A percentile compares a stretch with the other conserved stretches of the same genome.
These are phyloP conservation scores for Aurantiochytrium sp. DNA, from an alignment of 108 stramenopile species.

Conservation along the genomic window DNA sequence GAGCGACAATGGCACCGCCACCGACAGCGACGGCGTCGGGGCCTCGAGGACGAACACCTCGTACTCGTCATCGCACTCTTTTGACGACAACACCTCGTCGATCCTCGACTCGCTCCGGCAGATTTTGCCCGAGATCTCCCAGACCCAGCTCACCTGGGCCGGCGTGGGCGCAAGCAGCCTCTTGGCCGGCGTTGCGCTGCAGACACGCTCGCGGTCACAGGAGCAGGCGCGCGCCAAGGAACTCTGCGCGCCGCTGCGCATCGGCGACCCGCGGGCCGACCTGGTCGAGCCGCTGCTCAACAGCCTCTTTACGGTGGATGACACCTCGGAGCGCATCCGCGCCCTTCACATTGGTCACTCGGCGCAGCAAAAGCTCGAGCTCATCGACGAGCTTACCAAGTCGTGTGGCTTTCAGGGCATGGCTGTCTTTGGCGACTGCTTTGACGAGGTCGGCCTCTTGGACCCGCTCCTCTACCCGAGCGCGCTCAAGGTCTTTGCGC, in stretches of 20 bases:
- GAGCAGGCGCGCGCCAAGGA: not conserved
- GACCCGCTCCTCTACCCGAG: not conserved
- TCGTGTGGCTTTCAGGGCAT: not conserved
- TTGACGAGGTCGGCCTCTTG: conserved; percentile 9
- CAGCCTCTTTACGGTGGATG: not conserved
- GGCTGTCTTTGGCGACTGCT: conserved; percentile 21
- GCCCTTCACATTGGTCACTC: conserved; percentile 11
- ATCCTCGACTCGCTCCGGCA: not conserved
- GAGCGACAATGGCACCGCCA: not conserved
- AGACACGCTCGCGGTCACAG: not conserved
- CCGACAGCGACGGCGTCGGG: not conserved
- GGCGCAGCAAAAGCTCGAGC: conserved; percentile 19
- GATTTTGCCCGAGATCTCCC: not conserved
- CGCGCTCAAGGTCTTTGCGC: conserved; percentile 16
- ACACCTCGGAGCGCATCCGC: conserved; percentile 9
- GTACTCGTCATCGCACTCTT: not conserved
- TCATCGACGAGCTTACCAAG: not conserved
- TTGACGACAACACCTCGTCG: not conserved
- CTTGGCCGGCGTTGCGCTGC: not conserved
- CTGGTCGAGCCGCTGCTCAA: not conserved
- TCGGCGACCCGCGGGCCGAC: not conserved
- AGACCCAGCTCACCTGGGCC: not conserved
- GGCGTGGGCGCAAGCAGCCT: not conserved
- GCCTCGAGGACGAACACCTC: not conserved
- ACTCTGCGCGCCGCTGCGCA: not conserved